Base-by-base conservation (phyloP, 2,329 filamentous ascomycete species). In the Fusarium aywerte region DNA sequence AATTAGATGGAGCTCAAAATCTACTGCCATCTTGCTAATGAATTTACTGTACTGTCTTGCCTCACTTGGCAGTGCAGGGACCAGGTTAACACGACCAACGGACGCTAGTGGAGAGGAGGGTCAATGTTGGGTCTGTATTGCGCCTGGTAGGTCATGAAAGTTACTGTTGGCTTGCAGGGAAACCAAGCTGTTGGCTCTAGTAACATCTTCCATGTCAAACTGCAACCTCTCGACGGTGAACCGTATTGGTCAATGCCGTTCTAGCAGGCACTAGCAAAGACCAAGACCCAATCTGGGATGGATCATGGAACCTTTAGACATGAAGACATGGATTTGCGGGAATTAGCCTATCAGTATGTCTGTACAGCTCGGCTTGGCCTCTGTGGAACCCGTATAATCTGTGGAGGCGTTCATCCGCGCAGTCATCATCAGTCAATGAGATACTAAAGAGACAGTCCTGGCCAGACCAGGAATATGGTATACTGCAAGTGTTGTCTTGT, bases 141-240 rank as follows among this genome's bases (percentile, higher is more conserved):
- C 40, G 21, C 31, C 20, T n/a, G 36, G 43, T 25, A 58, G 52
- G 49, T 44, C 25, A 59, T 39, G 20, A 47, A 16, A 15, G 27
- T 56, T 29, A 29, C 40, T 11, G 40, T 23, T 27, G 23, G 40
- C 25, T 32, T 50, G 25, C 43, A 43, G 8, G 47, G 55, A 54
- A 47, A 15, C 52, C 42, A 42, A 62, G 11, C 58, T 62, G 59
- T 57, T 62, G 59, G 59, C 42, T 62, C 49, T 62, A 62, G 27
- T 16, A 42, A 27, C 45, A 20, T 36, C 4, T 48, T 36, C 31
- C 45, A 38, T 31, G 35, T 10, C 13, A 8, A 18, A 35, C 8
- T 55, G 49, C 10, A 55, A 27, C 25, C 25, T 47, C 23, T 13
- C 48, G 7, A 56, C 35, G 25, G 16, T 40, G 48, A 20, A 36